phyloP scores from a whole-genome alignment of 139 green algal species.

The Chlorella sp. region DNA sequence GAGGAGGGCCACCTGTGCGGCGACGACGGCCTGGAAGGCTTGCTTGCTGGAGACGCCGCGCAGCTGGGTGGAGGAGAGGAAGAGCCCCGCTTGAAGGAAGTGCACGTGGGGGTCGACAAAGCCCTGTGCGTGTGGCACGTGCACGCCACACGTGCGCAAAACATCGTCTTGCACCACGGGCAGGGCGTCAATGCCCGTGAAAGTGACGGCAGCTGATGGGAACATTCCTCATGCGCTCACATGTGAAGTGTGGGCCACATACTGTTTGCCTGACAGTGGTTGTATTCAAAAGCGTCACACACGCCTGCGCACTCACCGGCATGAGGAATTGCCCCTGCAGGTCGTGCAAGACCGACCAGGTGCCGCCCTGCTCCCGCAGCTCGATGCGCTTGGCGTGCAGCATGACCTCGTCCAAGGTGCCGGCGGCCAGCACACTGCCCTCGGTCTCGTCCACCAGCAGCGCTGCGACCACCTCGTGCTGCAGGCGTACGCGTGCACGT shows the following conservation, averaged over 20 bases:
- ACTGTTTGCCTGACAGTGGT: too few species aligned
- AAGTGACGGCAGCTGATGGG: neutral
- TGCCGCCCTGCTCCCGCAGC: neutral
- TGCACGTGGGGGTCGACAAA: slow-evolving; percentile 68
- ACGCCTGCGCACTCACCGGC: slow-evolving; percentile 9
- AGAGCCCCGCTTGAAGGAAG: slow-evolving; percentile 48
- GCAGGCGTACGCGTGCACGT: neutral
- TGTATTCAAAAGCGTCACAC: neutral
- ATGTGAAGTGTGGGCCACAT: too few species aligned
- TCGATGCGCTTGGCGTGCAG: neutral
- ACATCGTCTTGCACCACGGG: neutral
- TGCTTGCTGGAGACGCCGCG: slow-evolving; percentile 6
- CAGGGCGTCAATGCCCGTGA: neutral
- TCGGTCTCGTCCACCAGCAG: slow-evolving; percentile 12
- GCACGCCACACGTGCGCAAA: neutral
- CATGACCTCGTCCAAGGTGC: neutral
- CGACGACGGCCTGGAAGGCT: slow-evolving; percentile 19
- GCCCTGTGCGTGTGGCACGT: slow-evolving; percentile 24
- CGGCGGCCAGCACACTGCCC: slow-evolving; percentile 11
- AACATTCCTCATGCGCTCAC: neutral
- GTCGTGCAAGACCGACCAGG: too few species aligned
- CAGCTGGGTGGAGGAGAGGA: slow-evolving; percentile 42
- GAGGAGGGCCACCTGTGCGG: neutral
- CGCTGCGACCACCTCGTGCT: slow-evolving; percentile 2
- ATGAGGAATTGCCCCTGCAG: slow-evolving; percentile 16